phyloP scores from a whole-genome alignment of 495 filamentous ascomycete species.

The Coniosporium apollinis region DNA sequence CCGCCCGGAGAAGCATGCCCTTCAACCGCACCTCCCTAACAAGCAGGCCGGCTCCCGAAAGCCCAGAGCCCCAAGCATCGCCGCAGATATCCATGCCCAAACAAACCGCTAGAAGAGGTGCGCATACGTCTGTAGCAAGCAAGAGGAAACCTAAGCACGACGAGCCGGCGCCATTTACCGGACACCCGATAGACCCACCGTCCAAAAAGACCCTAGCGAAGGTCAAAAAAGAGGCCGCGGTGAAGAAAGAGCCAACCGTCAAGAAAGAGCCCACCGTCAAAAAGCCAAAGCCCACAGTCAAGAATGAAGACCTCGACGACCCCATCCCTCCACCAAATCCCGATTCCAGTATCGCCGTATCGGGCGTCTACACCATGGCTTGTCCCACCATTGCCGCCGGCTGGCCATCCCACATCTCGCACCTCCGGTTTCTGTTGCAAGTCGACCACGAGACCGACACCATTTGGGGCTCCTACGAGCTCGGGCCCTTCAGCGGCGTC shows the following conservation, averaged over 20 bases:
- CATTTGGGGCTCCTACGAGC: conserved; percentile 9
- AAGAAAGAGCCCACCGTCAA: conserved; percentile 11
- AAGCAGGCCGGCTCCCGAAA: too few species aligned
- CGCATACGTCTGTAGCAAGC: background rate
- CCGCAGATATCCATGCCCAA: too few species aligned
- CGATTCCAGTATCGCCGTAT: conserved; percentile 15
- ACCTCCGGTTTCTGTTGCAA: conserved; percentile 4
- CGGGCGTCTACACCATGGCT: conserved; percentile 27
- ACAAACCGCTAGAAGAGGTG: too few species aligned
- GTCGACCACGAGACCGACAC: conserved; percentile 5
- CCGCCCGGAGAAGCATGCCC: too few species aligned
- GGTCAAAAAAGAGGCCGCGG: conserved; percentile 4
- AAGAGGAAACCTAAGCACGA: too few species aligned
- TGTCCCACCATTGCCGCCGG: conserved; percentile 7
- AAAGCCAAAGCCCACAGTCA: conserved; percentile 1
- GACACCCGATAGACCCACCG: too few species aligned
- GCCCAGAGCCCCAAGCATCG: too few species aligned
- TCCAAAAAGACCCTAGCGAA: conserved; percentile 13
- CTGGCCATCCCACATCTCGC: background rate
- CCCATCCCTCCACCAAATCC: background rate
- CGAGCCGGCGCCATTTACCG: too few species aligned
- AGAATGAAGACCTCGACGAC: conserved; percentile 7
- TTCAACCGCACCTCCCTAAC: too few species aligned
- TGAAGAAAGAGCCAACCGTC: conserved; percentile 6
- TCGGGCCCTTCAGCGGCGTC: conserved; percentile 4